Conservation (phyloP, 495 filamentous ascomycete species). For the Cercophora sp. region DNA sequence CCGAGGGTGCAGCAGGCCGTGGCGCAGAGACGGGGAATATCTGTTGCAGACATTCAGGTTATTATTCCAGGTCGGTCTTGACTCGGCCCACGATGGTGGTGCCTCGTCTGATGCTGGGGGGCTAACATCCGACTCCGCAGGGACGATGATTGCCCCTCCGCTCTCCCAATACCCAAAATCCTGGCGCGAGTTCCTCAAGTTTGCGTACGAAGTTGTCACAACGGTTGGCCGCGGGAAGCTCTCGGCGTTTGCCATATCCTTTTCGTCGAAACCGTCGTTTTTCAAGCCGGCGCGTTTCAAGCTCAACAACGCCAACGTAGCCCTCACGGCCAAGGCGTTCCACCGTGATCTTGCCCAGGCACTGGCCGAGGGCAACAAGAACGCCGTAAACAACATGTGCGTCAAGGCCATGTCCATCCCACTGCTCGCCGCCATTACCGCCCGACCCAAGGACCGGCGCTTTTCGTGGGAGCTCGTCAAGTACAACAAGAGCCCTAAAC, state of each 20-base stretch:
- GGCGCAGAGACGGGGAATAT: no score
- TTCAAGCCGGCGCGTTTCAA: slow-evolving; percentile 31
- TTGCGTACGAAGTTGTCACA: slow-evolving; percentile 18
- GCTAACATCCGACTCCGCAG: no score
- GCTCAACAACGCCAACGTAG: slow-evolving; percentile 37
- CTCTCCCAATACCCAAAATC: slow-evolving; percentile 14
- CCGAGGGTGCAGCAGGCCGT: no score
- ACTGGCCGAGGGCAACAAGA: slow-evolving; percentile 61
- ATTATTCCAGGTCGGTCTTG: no score
- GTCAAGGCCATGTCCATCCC: slow-evolving; percentile 53
- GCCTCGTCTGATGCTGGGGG: no score
- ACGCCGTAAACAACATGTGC: slow-evolving; percentile 55
- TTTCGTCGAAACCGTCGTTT: slow-evolving; percentile 27
- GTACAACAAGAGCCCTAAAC: slow-evolving; percentile 55
- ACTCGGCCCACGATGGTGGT: no score
- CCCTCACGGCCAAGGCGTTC: slow-evolving; percentile 52
- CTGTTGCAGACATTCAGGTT: no score
- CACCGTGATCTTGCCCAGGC: slow-evolving; percentile 68
- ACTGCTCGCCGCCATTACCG: slow-evolving; percentile 53
- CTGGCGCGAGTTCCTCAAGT: slow-evolving; percentile 2
- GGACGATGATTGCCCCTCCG: slow-evolving; percentile 27
- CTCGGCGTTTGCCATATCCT: slow-evolving; percentile 5
- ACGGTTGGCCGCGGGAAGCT: slow-evolving; percentile 11
- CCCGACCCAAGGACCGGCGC: slow-evolving; percentile 44
- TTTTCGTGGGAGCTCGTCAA: slow-evolving; percentile 64